Evolutionary conservation across 352 stramenopile genomes (phyloP), one percentile per base, ranked within the genome.

Genomic region (Phytophthora aleatoria): DNA sequence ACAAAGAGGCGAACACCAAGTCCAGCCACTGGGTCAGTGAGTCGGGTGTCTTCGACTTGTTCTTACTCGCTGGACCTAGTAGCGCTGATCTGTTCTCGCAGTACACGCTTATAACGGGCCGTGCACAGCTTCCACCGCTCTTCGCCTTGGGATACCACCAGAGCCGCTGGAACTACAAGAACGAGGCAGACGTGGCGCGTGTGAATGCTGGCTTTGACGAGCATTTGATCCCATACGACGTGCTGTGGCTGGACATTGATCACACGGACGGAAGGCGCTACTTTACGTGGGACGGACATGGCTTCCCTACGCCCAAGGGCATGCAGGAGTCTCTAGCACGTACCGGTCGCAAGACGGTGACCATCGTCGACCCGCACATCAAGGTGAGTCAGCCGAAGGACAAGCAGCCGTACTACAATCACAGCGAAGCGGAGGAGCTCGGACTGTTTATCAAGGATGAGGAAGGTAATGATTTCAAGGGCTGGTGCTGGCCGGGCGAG

Each of bases 171-270:
- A 99, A 99, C 81, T 99, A 99, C 82, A 97, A 98, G 61, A 98
- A 99, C 74, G 98, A 99, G 61, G 81, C 87, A 13, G 97, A 99
- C 73, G 93, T 99, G 26, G 87, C 90, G 15, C 79, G 88, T 44
- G 85, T 94, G 11, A 70, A 96, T 64, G 79, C 75, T 27, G 95
- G 94, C 33, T 99, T 99, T 69, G 96, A 99, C 68, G 94, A 98
- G 62, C 77, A 98, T 45, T 81, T 99, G 73, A 99, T 99, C 68
- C 98, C 98, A 6, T 99, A 99, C 74, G 97, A 99, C 80, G 98
- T 99, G 11, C 71, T 99, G 20, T 99, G 98, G 98, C 86, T 99
- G 30, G 98, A 99, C 75, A 99, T 99, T 83, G 98, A 99, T 53
- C 98, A 99, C 76, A 99, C 97, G 11, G 89, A 99, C 71, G 97